Evolutionary conservation across 768 basidiomycete genomes (phyloP), one percentile per base, ranked within the genome.

Genomic region (Trametes villosa): DNA sequence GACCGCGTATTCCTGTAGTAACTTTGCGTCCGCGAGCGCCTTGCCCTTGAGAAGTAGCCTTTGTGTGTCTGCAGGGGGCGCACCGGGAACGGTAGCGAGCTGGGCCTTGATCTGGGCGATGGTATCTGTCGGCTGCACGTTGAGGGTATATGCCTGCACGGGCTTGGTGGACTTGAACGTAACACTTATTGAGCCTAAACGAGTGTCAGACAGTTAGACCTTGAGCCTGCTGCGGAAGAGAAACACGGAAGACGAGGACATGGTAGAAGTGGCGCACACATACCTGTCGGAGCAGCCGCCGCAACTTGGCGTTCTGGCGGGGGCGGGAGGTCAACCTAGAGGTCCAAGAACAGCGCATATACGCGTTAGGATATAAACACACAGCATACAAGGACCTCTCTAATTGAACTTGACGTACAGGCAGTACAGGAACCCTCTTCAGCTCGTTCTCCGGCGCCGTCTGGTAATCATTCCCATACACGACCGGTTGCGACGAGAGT

Each of bases 141-240:
- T 72, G 64, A 98, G 80, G 29, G 85, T 80, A 77, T 91, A 90
- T 0, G 88, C 77, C 47, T 87, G 82, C 24, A 92, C 78, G 0
- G 97, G 97, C 71, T 98, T 98, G 69, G 86, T 79, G 48, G 93
- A 97, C 76, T 97, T 98, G 82, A 99, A 86, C 52, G 86, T 89
- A 66, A 99, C 75, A 22, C 78, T 79, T 66, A 98, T 75, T 30
- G 83, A 74, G 51, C 81, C 76, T 66, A 50, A 31, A 38, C 4
- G 7, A 11, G 18, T 3, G 33, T 17, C 5, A 29, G 8, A 20
- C 17, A 24, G 29, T 12, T 13, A 2, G 11, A 11, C n/a, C n/a
- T n/a, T n/a, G n/a, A n/a, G n/a, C n/a, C n/a, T n/a, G n/a, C n/a
- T n/a, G n/a, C n/a, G n/a, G n/a, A n/a, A n/a, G n/a, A n/a, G n/a